These are phyloP conservation scores for Russula griseocarnosa DNA, from an alignment of 768 basidiomycete species.

Conservation along the genomic window DNA sequence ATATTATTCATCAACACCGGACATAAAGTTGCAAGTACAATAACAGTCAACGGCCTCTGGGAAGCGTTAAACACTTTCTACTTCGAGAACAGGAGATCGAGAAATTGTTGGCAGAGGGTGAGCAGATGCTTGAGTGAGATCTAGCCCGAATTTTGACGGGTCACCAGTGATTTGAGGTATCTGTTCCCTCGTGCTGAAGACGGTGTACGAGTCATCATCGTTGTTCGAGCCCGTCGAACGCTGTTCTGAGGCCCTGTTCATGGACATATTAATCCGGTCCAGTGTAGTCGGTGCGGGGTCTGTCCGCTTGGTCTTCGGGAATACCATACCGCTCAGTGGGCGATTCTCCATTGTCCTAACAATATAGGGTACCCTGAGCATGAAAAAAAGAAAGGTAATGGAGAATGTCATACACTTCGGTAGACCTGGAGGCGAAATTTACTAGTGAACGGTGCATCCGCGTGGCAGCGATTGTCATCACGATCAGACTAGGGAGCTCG, in stretches of 20 bases:
- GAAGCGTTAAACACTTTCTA: background rate
- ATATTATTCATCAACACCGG: background rate
- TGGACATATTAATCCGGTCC: background rate
- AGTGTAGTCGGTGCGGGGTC: background rate
- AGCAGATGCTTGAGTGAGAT: background rate
- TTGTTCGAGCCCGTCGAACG: background rate
- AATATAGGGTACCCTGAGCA: background rate
- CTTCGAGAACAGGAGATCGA: background rate
- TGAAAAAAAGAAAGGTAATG: background rate
- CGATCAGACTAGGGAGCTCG: background rate
- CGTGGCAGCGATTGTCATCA: background rate
- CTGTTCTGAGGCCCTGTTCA: background rate
- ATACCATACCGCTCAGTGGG: background rate
- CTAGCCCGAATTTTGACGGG: background rate
- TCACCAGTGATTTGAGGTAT: background rate
- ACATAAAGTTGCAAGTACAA: background rate
- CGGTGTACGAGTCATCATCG: background rate
- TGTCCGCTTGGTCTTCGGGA: background rate
- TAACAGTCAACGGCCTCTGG: background rate
- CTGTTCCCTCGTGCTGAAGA: background rate
- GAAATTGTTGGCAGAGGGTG: background rate
- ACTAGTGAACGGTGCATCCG: constrained; percentile 1
- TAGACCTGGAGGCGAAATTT: background rate
- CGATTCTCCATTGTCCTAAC: background rate
- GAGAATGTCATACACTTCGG: background rate